Conservation (phyloP, 2,329 filamentous ascomycete species). For the Macrophomina phaseolina region DNA sequence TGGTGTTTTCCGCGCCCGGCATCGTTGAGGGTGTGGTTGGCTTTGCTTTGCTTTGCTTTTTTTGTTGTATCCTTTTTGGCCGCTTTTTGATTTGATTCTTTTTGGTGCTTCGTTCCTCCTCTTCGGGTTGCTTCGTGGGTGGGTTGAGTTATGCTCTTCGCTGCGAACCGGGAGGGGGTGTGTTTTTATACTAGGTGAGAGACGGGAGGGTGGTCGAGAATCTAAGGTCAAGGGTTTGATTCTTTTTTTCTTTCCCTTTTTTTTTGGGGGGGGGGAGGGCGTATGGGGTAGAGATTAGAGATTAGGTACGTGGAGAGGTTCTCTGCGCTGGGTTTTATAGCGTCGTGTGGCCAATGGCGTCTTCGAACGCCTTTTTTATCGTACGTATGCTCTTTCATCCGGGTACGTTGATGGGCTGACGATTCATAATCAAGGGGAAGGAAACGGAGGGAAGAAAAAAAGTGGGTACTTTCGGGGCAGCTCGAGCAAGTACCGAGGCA, state of each 20-base stretch:
- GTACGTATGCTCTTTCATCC: slow-evolving; percentile 1
- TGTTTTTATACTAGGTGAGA: no score
- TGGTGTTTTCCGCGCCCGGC: slow-evolving; percentile 10
- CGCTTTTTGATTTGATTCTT: no score
- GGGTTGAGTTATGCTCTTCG: no score
- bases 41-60: background rate
- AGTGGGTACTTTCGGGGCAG: background rate
- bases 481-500: slow-evolving; percentile 11
- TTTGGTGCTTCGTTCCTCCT: no score
- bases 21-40: background rate
- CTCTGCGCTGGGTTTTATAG: background rate
- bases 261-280: background rate
- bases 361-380: background rate
- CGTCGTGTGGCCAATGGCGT: background rate
- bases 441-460: background rate
- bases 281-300: no score
- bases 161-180: no score
- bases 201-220: no score
- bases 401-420: background rate
- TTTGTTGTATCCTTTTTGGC: background rate
- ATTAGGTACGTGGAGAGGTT: no score
- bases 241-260: no score
- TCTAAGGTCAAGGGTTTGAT: no score
- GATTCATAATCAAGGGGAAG: background rate
- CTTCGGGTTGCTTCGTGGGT: no score